Evolutionary conservation across 1,284 basidiomycete genomes (phyloP), one percentile per base, ranked within the genome.

Genomic region (Cryptococcus amylolentus): DNA sequence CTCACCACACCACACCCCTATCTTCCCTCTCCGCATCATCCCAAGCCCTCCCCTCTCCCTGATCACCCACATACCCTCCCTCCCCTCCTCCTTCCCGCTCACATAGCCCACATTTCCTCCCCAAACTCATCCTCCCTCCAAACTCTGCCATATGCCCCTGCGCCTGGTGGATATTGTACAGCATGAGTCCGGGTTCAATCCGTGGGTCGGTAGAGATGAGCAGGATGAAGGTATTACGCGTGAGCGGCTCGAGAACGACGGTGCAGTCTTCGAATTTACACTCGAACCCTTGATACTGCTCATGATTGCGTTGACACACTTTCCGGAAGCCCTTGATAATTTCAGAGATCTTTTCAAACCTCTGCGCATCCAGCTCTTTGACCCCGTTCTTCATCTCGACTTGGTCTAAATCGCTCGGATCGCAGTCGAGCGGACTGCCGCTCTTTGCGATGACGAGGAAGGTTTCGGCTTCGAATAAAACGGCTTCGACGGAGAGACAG

Each of bases 291-390:
- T 86, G 83, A 70, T 92, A 92, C 60, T 89, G 87, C 69, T 91
- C 88, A 28, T 87, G 84, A 43, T 67, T 71, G 26, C 70, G 69
- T 55, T 87, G 84, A 77, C 92, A 96, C 13, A 89, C 87, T 65
- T 90, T 86, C 70, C 96, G 93, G 81, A 98, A 96, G 3, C 87
- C 86, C 78, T 98, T 98, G 79, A 98, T 87, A 57, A 97, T 84
- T 73, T 97, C 92, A 7, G 89, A 93, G 28, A 95, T 94, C 61
- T 93, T 89, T 78, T 98, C 95, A 73, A 96, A 98, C 38, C 95
- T 84, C 64, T 90, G 88, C 9, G 86, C 80, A 64, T 89, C 84
- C 60, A 93, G 80, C 45, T 81, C 76, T 55, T 82, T 81, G 5
- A 79, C 73, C 37, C 81, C 80, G 7, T 74, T 63, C 38, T 60